Conservation (phyloP, 1,139 yeast species). For the Debaryomycetaceae sp. region DNA sequence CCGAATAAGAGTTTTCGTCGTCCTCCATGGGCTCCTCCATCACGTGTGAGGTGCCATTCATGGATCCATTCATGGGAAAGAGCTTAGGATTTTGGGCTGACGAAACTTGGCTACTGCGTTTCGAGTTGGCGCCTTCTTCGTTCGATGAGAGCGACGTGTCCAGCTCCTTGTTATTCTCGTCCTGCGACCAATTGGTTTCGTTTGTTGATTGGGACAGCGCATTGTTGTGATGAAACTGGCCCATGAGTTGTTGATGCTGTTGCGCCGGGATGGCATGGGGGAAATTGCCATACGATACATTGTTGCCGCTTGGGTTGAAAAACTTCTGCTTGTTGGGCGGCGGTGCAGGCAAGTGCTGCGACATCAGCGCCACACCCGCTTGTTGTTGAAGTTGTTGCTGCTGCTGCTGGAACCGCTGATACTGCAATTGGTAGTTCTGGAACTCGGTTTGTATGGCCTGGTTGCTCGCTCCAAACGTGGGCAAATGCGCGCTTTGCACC, state of each 20-base stretch:
- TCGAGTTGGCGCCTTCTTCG: conserved; percentile 20
- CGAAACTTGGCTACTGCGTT: conserved; percentile 5
- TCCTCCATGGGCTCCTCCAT: conserved; percentile 11
- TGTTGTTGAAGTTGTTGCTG: conserved; percentile 13
- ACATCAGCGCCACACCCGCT: not conserved
- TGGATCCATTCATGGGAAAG: conserved; percentile 3
- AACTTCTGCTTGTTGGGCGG: conserved; percentile 9
- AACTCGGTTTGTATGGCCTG: conserved; percentile 7
- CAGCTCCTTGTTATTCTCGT: conserved; percentile 35
- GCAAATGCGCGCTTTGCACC: conserved; percentile 7
- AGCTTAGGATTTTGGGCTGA: conserved; percentile 10
- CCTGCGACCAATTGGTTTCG: conserved; percentile 46
- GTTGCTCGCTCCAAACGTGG: conserved; percentile 3
- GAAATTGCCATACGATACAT: conserved; percentile 4
- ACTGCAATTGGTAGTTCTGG: conserved; percentile 12
- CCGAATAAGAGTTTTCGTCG: conserved; percentile 45
- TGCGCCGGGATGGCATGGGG: conserved; percentile 7
- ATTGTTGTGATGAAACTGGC: conserved; percentile 22
- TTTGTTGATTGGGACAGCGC: conserved; percentile 42
- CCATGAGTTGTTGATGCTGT: conserved; percentile 20
- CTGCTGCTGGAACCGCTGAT: conserved; percentile 13
- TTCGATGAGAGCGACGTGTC: conserved; percentile 42
- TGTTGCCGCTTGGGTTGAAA: conserved; percentile 1
- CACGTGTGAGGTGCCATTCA: not conserved
- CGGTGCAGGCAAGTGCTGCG: conserved; percentile 11